Base-by-base conservation (phyloP, 129 eudicot genomes). In the Flaveria brownii region DNA sequence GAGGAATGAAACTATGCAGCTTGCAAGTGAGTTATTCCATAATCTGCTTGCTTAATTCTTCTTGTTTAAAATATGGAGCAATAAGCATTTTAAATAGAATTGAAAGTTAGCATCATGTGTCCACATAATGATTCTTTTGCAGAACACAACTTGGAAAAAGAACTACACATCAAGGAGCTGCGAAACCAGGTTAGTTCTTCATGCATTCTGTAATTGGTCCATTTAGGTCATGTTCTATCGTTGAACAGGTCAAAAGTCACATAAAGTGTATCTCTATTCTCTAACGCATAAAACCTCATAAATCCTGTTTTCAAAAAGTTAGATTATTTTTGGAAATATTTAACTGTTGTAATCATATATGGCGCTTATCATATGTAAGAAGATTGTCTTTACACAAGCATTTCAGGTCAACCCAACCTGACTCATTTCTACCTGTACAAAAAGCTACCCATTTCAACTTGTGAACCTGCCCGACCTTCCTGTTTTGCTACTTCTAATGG, bases 61-160 rank as follows among this genome's bases (percentile, higher is more conserved):
- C 25, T 16, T 66, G 63, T 43, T 55, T 43, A n/a, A 45, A 61
- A 43, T 17, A 55, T 14, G 39, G 25, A 64, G 25, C 75, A 65
- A 73, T 42, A 67, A 42, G 9, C 60, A 61, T 42, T 50, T 10
- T 23, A 50, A 41, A 36, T 72, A 65, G 18, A 74, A 52, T 18
- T 6, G 1, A 63, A 49, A 49, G 17, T 71, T 41, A 60, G 52
- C 82, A 36, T 61, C 11, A 65, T 10, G 42, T 42, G 61, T 54
- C 26, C 15, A 55, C 79, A 57, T 28, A 22, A 4, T 66, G 63
- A 66, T 67, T 43, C 69, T 80, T 55, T 67, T 73, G 76, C 80
- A 80, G 84, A 28, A 74, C 67, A 81, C 65, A 81, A 75, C 77
- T 76, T 81, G 85, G 85, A 81, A 81, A 81, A 75, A 42, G 85